Percentiles rank a stretch among this genome's conserved stretches.
Conservation (phyloP, 768 basidiomycete genomes). For the Tephrocybe rancida region DNA sequence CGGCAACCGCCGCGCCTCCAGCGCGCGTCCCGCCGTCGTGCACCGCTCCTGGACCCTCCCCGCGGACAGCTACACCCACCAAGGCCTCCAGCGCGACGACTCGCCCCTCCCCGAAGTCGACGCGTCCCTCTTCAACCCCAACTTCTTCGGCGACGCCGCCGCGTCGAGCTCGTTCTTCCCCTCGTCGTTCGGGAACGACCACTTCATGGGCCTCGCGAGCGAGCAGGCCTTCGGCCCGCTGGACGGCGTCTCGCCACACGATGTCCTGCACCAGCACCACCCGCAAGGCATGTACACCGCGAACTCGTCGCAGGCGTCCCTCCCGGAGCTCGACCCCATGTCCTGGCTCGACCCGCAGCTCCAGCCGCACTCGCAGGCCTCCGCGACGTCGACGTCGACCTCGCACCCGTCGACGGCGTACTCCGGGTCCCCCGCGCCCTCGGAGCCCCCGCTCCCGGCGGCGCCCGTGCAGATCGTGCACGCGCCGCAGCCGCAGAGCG, state of each 20-base stretch:
- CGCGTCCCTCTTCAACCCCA: constrained; percentile 47
- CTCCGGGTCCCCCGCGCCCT: constrained; percentile 39
- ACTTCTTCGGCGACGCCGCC: constrained; percentile 26
- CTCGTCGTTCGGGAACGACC: constrained; percentile 1
- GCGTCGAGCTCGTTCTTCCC: constrained; percentile 10
- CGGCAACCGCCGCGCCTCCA: constrained; percentile 52
- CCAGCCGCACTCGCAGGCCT: constrained; percentile 13
- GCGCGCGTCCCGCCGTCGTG: constrained; percentile 41
- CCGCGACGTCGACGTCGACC: too few relatives aligned
- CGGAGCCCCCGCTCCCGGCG: constrained; percentile 15
- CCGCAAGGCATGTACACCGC: constrained; percentile 11
- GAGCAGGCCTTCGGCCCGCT: constrained; percentile 24
- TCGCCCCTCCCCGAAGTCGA: constrained; percentile 52
- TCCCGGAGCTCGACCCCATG: constrained; percentile 16
- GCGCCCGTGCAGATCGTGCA: constrained; percentile 17
- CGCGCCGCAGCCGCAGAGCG: constrained; percentile 25
- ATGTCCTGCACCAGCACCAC: constrained; percentile 1
- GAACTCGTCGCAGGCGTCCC: constrained; percentile 16
- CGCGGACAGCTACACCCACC: constrained; percentile 17
- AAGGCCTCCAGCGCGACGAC: constrained; percentile 40
- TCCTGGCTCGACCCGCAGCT: constrained; percentile 17
- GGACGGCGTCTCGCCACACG: constrained; percentile 27
- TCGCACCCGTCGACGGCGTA: constrained; percentile 44
- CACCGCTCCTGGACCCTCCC: constrained; percentile 38
- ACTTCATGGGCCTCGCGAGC: constrained; percentile 14